Conservation (phyloP, 805 yeast genomes). For the Starmerella stellata region DNA sequence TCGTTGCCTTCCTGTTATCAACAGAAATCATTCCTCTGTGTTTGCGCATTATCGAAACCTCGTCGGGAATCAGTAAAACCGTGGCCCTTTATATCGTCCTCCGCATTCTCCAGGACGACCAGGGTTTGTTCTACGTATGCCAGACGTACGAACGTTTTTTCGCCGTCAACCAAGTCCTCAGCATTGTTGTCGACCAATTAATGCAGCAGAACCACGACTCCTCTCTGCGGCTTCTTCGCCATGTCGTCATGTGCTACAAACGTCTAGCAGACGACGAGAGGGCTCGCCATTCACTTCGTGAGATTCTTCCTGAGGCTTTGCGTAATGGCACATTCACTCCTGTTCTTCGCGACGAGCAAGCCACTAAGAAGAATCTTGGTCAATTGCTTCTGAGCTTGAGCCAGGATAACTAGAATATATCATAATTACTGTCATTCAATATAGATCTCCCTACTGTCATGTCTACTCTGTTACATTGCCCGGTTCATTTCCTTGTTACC, state of each 20-base stretch:
- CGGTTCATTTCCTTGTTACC: too few species aligned
- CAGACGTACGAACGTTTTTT: conserved; percentile 88
- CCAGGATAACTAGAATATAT: too few species aligned
- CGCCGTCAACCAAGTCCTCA: conserved; percentile 78
- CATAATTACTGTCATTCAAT: too few species aligned
- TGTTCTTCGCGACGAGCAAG: conserved; percentile 66
- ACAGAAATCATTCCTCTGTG: conserved; percentile 95
- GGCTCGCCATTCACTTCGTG: conserved; percentile 71
- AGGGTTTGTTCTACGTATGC: conserved; percentile 80
- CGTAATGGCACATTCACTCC: conserved; percentile 70
- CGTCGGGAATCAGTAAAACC: conserved; percentile 83
- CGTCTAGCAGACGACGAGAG: conserved; percentile 77
- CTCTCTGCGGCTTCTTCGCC: conserved; percentile 61
- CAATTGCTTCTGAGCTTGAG: conserved; percentile 53
- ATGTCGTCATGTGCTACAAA: conserved; percentile 83
- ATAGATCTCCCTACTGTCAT: too few species aligned
- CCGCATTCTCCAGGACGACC: conserved; percentile 77
- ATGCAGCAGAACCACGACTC: conserved; percentile 44
- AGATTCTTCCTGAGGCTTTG: conserved; percentile 69
- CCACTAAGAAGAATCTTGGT: conserved; percentile 71
- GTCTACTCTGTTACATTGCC: too few species aligned
- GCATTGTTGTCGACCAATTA: conserved; percentile 75
- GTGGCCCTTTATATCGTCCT: conserved; percentile 94
- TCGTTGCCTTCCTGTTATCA: conserved; percentile 74
- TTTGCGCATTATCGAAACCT: conserved; percentile 83